These are phyloP conservation scores for Vitis cinerea DNA, from an alignment of 164 flowering plant species.

Conservation along the genomic window DNA sequence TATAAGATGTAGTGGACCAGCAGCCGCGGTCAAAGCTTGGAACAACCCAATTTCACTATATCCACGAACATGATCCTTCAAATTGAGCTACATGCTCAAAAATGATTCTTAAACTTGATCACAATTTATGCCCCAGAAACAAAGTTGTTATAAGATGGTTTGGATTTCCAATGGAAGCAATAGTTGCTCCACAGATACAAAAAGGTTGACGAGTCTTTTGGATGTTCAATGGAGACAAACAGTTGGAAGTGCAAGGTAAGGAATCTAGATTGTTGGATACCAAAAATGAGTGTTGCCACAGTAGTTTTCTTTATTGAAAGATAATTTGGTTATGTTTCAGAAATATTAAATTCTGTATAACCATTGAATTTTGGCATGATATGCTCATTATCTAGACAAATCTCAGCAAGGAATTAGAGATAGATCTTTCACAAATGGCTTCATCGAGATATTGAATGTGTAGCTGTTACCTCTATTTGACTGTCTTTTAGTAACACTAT, in stretches of 20 bases:
- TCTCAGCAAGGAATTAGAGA: background rate
- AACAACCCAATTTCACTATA: too few relatives aligned
- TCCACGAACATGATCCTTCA: too few relatives aligned
- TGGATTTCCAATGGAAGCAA: background rate
- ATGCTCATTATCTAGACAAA: background rate
- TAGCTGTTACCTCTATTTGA: slow-evolving; percentile 50
- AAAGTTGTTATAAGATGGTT: background rate
- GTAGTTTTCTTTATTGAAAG: too few relatives aligned
- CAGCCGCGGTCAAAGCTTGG: too few relatives aligned
- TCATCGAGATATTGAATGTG: background rate
- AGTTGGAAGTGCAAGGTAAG: background rate
- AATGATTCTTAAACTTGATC: too few relatives aligned
- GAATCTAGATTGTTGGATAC: background rate
- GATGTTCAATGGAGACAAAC: background rate
- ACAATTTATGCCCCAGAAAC: too few relatives aligned
- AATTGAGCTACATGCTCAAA: too few relatives aligned
- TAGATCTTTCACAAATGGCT: background rate
- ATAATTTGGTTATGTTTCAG: too few relatives aligned
- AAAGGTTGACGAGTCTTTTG: too few relatives aligned
- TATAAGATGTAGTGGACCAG: background rate
- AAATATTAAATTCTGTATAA: too few relatives aligned
- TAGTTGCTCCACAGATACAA: background rate
- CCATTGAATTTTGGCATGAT: too few relatives aligned
- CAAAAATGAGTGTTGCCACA: background rate
- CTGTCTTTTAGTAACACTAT: slow-evolving; percentile 43